Evolutionary conservation across 805 yeast genomes (phyloP).

Genomic region (Kuraishia cidri): DNA sequence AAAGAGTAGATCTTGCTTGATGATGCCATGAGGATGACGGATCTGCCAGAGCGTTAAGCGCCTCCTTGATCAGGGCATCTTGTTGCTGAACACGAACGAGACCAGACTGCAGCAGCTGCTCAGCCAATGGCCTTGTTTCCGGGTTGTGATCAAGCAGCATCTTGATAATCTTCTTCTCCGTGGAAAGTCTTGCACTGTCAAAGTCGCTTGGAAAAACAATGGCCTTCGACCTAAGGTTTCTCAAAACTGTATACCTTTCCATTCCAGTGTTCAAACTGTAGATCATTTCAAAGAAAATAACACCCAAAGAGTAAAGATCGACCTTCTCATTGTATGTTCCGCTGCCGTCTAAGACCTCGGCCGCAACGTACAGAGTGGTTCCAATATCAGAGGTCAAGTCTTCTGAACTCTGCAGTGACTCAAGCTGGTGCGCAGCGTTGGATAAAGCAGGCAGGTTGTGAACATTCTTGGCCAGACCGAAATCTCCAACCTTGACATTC

Average conservation of each 20-base stretch:
- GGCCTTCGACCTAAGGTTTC: slow-evolving; percentile 45
- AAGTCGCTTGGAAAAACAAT: slow-evolving; percentile 71
- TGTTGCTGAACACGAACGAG: slow-evolving; percentile 82
- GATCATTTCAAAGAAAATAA: slow-evolving; percentile 93
- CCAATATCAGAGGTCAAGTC: slow-evolving; percentile 92
- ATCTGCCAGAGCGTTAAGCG: slow-evolving; percentile 74
- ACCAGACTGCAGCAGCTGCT: slow-evolving; percentile 68
- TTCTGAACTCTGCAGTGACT: slow-evolving; percentile 29
- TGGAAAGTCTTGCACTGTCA: slow-evolving; percentile 33
- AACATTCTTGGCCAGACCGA: slow-evolving; percentile 91
- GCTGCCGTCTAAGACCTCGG: slow-evolving; percentile 69
- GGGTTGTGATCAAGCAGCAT: slow-evolving; percentile 76
- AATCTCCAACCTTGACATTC: slow-evolving; percentile 92
- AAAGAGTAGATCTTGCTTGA: slow-evolving; percentile 80
- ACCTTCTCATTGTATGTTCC: slow-evolving; percentile 87
- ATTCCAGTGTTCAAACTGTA: slow-evolving; percentile 80
- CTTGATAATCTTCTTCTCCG: slow-evolving; percentile 61
- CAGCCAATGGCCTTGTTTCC: slow-evolving; percentile 68
- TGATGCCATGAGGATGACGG: slow-evolving; percentile 93
- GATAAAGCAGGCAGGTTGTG: slow-evolving; percentile 37
- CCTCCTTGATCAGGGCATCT: slow-evolving; percentile 84
- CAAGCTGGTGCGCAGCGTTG: too few species aligned
- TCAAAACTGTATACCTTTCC: slow-evolving; percentile 80
- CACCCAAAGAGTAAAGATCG: slow-evolving; percentile 92
- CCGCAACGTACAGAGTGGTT: slow-evolving; percentile 87